Conservation (phyloP, 495 filamentous ascomycete genomes). For the Paragyromitra xinjiangensis region DNA sequence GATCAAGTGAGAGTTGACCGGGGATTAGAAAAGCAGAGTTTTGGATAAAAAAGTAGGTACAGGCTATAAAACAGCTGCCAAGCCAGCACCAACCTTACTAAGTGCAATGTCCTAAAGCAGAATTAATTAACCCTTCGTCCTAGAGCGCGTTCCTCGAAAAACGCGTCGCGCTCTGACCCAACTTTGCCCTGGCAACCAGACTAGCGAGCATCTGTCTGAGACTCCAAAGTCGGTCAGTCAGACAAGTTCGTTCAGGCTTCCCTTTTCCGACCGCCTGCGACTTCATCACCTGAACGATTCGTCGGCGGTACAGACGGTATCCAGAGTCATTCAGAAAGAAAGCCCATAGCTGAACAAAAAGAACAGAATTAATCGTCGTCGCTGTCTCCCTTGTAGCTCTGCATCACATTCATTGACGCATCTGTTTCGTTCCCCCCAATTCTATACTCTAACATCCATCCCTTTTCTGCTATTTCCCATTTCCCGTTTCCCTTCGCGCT, state of each 20-base stretch:
- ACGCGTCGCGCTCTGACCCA: slow-evolving; percentile 31
- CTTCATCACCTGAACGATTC: background rate
- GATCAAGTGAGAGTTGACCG: background rate
- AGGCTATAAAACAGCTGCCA: background rate
- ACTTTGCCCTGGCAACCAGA: slow-evolving; percentile 34
- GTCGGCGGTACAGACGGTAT: background rate
- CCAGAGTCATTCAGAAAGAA: background rate
- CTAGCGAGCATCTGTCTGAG: background rate
- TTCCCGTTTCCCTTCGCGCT: background rate
- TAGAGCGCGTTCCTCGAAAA: slow-evolving; percentile 21
- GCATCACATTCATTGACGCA: background rate
- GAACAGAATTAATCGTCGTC: background rate
- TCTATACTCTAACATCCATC: background rate
- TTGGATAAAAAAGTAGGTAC: background rate
- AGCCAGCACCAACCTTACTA: slow-evolving; percentile 7
- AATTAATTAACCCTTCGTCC: slow-evolving; percentile 27
- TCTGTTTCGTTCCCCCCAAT: background rate
- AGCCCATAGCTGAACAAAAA: background rate
- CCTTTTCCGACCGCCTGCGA: slow-evolving; percentile 1
- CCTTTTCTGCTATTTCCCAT: background rate
- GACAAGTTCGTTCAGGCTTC: background rate
- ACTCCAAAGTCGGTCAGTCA: background rate
- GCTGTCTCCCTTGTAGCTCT: background rate
- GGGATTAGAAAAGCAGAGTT: background rate
- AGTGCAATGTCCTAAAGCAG: slow-evolving; percentile 7